Evolutionary conservation across 805 yeast species (phyloP).

Genomic region (Blastobotrys chiropterorum): DNA sequence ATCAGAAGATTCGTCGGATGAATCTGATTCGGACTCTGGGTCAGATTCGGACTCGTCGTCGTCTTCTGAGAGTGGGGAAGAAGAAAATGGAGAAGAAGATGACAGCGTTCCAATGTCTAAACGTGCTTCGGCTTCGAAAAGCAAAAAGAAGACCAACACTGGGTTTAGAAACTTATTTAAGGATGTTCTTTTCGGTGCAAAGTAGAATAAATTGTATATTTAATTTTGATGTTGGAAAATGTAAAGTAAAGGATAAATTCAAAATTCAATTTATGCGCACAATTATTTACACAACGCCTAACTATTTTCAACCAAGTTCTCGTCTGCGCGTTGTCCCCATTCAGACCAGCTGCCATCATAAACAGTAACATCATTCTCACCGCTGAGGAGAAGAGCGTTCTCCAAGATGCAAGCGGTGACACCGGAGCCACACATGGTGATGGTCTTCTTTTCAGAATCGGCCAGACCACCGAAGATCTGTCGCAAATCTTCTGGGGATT

Average conservation of each 20-base stretch:
- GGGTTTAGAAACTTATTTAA: constrained; percentile 3
- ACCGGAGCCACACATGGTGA: constrained; percentile 94
- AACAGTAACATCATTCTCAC: constrained; percentile 36
- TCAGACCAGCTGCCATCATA: constrained; percentile 71
- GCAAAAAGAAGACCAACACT: constrained; percentile 11
- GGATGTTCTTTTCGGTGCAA: background rate
- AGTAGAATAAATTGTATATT: background rate
- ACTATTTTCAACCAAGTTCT: constrained; percentile 35
- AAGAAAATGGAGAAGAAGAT: constrained; percentile 6
- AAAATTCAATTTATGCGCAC: no score
- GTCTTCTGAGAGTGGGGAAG: constrained; percentile 9
- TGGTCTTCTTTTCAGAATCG: constrained; percentile 52
- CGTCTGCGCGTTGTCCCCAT: constrained; percentile 72
- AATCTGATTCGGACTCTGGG: constrained; percentile 12
- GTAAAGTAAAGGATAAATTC: no score
- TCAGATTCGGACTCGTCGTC: constrained; percentile 11
- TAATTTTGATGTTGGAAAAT: no score
- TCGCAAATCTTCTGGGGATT: constrained; percentile 40
- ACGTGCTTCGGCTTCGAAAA: constrained; percentile 12
- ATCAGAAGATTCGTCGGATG: constrained; percentile 7
- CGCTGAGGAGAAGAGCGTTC: constrained; percentile 49
- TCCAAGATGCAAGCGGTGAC: constrained; percentile 88
- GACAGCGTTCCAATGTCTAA: constrained; percentile 14
- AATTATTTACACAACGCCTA: no score
- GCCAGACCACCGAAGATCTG: constrained; percentile 34